These are phyloP conservation scores for Magnusiomyces paraingens DNA, from an alignment of 1,139 yeast species.

Conservation along the genomic window DNA sequence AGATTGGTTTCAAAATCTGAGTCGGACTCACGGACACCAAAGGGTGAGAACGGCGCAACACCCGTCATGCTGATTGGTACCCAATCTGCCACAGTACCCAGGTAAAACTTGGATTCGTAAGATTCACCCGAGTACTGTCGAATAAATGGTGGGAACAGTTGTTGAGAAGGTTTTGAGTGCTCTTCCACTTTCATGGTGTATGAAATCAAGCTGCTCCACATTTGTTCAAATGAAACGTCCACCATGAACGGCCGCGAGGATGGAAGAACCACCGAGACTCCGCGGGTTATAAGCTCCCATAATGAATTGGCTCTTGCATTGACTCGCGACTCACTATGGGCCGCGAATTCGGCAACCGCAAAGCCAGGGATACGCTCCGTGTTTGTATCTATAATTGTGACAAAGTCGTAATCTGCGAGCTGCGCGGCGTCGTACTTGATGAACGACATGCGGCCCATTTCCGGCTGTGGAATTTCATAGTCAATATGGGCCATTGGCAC, in stretches of 20 bases:
- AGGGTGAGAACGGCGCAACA: constrained; percentile 75
- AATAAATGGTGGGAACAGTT: constrained; percentile 51
- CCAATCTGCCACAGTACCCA: constrained; percentile 35
- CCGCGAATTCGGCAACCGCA: constrained; percentile 26
- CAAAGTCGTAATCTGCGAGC: constrained; percentile 39
- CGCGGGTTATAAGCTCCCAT: constrained; percentile 21
- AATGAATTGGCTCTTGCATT: constrained; percentile 23
- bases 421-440: constrained; percentile 35
- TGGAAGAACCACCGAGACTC: constrained; percentile 34
- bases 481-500: not conserved
- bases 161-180: not conserved
- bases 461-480: constrained; percentile 22
- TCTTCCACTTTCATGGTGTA: constrained; percentile 37
- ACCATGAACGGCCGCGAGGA: constrained; percentile 42
- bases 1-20: constrained; percentile 17
- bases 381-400: constrained; percentile 40
- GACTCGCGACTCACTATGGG: constrained; percentile 32
- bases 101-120: constrained; percentile 72
- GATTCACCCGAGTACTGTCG: constrained; percentile 65
- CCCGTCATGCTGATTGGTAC: constrained; percentile 51
- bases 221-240: constrained; percentile 46
- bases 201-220: constrained; percentile 58
- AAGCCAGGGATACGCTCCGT: constrained; percentile 26
- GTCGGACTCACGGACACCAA: constrained; percentile 22
- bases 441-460: constrained; percentile 42